Base-by-base conservation (phyloP, 768 basidiomycete species). In the Pholiota molesta region DNA sequence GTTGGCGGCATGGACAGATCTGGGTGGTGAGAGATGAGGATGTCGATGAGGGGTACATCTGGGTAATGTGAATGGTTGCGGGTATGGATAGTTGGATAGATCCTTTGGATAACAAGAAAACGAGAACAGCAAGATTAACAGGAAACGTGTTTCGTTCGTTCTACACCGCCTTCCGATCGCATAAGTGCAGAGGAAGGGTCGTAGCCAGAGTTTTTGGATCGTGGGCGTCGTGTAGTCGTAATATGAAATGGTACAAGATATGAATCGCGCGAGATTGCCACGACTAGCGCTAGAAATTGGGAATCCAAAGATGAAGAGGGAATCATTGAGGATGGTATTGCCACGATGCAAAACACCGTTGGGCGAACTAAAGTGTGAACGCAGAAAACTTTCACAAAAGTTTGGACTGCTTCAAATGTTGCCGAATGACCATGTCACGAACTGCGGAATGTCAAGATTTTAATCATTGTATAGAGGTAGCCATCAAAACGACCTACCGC, bases 381-480 rank as follows among this genome's bases (percentile, higher is more conserved):
- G 33, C 19, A 44, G 53, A 55, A 35, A 28, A 64, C 14, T 52
- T 26, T 52, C 76, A 90, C 67, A 90, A 74, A 40, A 92, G 79
- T 69, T 85, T 89, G 8, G 87, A 89, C 66, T 89, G 88, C 64
- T 87, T 89, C 28, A 92, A 79, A 68, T 92, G 89, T 66, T 91
- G 86, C 49, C 91, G 86, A 39, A 91, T 85, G 53, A 92, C 90
- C 89, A 91, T 92, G 69, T 92, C 91, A 40, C 90, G 83, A 54
- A 92, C 91, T 91, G 66, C 10, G 52, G 28, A 57, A 47, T 59
- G 51, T 61, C 57, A 62, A 47, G 59, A 47, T 57, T 53, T 39
- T 59, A 60, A 21, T 39, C 45, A 66, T 77, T 62, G 73, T 76
- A 78, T 37, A 37, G 26, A 1, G 3, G 35, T 28, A n/a, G 28